Conservation (phyloP, 2,329 filamentous ascomycete species). For the Orbilia javanica region DNA sequence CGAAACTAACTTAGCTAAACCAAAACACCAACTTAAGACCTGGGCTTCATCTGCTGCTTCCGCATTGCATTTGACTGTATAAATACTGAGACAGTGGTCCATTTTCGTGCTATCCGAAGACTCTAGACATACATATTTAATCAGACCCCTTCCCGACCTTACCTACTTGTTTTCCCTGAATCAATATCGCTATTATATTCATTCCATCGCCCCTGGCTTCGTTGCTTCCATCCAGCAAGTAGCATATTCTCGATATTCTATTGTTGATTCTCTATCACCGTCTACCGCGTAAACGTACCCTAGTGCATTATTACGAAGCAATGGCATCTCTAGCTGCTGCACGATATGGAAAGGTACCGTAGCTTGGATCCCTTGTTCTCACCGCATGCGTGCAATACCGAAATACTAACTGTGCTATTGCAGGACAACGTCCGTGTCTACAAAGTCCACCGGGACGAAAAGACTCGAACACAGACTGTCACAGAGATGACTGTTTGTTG, state of each 20-base stretch:
- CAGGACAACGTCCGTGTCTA: slow-evolving; percentile 98
- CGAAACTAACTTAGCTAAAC: slow-evolving; percentile 5
- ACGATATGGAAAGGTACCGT: slow-evolving; percentile 62
- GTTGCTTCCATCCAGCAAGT: too few species aligned
- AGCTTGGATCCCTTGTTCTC: not conserved
- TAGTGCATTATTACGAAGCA: slow-evolving; percentile 2
- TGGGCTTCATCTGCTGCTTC: not conserved
- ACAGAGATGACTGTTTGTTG: slow-evolving; percentile 96
- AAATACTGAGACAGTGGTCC: not conserved
- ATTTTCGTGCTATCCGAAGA: not conserved
- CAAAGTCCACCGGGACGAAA: slow-evolving; percentile 87
- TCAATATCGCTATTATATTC: too few species aligned
- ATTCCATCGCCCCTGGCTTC: too few species aligned
- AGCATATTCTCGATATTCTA: too few species aligned
- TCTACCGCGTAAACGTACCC: not conserved
- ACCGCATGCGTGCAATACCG: too few species aligned
- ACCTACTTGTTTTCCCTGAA: too few species aligned
- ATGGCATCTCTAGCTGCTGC: slow-evolving; percentile 61
- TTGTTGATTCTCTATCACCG: not conserved
- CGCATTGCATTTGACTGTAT: not conserved
- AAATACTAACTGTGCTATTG: not conserved
- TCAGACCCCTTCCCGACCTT: too few species aligned
- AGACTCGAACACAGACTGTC: slow-evolving; percentile 83
- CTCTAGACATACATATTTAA: not conserved
- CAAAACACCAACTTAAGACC: slow-evolving; percentile 14